phyloP scores from a whole-genome alignment of 2,329 filamentous ascomycete species.

The Diaporthe eres region DNA sequence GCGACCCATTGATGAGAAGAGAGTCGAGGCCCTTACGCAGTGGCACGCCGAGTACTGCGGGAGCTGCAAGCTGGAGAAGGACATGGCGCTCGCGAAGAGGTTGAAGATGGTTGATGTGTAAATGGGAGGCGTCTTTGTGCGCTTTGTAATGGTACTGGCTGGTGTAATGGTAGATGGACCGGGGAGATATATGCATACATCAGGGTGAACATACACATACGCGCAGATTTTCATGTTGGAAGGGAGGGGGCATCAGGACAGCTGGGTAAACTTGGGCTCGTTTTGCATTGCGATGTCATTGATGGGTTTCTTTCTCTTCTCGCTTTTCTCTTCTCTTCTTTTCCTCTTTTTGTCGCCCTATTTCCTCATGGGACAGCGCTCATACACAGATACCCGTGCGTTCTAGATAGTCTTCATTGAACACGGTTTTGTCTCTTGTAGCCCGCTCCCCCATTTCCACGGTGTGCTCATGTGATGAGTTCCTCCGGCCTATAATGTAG shows the following conservation, averaged over 20 bases:
- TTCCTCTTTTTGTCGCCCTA: background rate
- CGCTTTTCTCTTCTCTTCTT: background rate
- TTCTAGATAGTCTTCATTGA: slow-evolving; percentile 19
- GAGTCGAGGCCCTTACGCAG: slow-evolving; percentile 55
- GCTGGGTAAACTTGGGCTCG: slow-evolving; percentile 9
- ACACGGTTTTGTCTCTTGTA: slow-evolving; percentile 6
- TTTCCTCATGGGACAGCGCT: slow-evolving; percentile 5
- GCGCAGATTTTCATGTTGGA: background rate
- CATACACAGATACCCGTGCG: slow-evolving; percentile 21
- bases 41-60: slow-evolving; percentile 71
- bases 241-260: background rate
- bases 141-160: background rate
- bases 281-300: background rate
- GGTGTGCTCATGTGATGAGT: background rate
- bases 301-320: background rate
- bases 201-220: background rate
- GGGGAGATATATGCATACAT: background rate
- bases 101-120: slow-evolving; percentile 47
- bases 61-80: slow-evolving; percentile 66
- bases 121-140: background rate
- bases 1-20: slow-evolving; percentile 48
- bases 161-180: slow-evolving; percentile 4
- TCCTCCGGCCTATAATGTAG: background rate
- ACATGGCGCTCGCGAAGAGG: slow-evolving; percentile 48
- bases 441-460: background rate